phyloP scores from a whole-genome alignment of 2,329 filamentous ascomycete species.

The Cephalotrichum gorgonifer region DNA sequence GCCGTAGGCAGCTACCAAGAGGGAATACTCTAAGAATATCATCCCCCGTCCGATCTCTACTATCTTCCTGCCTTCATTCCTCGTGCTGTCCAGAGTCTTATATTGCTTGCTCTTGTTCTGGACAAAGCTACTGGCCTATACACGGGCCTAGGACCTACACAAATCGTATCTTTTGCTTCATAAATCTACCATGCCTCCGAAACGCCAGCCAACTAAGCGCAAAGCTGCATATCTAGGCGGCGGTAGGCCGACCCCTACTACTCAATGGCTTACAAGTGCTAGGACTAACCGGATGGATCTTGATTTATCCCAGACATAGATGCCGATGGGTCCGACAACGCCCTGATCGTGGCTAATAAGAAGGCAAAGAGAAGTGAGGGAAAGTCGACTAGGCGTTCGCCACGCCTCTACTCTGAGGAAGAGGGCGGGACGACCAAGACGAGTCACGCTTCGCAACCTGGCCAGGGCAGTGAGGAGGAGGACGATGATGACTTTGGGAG shows the following conservation, averaged over 20 bases:
- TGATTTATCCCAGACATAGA: background rate
- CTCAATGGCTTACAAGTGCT: background rate
- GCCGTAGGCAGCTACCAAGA: background rate
- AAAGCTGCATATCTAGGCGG: background rate
- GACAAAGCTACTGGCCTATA: background rate
- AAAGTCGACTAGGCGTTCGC: background rate
- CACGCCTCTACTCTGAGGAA: background rate
- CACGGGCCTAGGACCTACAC: background rate
- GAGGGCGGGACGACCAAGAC: background rate
- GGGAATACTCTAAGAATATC: too few relatives aligned
- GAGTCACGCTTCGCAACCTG: background rate
- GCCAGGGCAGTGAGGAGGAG: background rate
- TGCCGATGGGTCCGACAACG: background rate
- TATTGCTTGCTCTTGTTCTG: background rate
- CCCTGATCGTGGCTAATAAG: background rate
- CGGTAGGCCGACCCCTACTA: background rate
- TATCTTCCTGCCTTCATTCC: background rate
- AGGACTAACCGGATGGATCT: background rate
- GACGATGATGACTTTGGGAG: background rate
- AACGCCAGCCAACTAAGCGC: slow-evolving; percentile 2
- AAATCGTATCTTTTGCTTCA: background rate
- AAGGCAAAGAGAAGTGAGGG: slow-evolving; percentile 2
- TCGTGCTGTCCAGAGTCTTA: background rate
- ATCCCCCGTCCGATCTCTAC: too few relatives aligned
- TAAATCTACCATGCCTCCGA: slow-evolving; percentile 1